phyloP scores from a whole-genome alignment of 805 yeast species.

The Candida maesae region DNA sequence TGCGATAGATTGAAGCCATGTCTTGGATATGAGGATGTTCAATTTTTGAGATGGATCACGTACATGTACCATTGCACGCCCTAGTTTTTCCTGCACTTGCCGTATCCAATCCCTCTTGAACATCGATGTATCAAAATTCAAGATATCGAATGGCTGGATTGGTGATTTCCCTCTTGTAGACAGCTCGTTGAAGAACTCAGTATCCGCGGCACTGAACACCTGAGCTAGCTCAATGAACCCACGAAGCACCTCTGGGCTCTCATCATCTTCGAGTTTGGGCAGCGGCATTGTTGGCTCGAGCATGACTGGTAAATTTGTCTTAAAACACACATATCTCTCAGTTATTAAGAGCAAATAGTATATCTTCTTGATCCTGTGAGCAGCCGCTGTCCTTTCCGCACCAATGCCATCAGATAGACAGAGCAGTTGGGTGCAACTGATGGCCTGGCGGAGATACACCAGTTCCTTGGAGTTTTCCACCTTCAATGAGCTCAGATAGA shows the following conservation, averaged over 20 bases:
- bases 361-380: slow-evolving; percentile 22
- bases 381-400: slow-evolving; percentile 11
- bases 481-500: slow-evolving; percentile 15
- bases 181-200: slow-evolving; percentile 18
- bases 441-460: slow-evolving; percentile 21
- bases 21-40: slow-evolving; percentile 19
- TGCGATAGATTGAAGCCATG: slow-evolving; percentile 26
- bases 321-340: slow-evolving; percentile 22
- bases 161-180: slow-evolving; percentile 1
- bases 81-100: slow-evolving; percentile 17
- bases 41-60: slow-evolving; percentile 17
- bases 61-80: slow-evolving; percentile 4
- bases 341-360: slow-evolving; percentile 23
- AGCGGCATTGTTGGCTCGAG: slow-evolving; percentile 21
- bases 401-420: slow-evolving; percentile 16
- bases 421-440: slow-evolving; percentile 21
- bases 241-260: slow-evolving; percentile 20
- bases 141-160: neutral
- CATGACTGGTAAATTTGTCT: slow-evolving; percentile 19
- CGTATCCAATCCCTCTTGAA: slow-evolving; percentile 19
- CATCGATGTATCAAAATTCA: slow-evolving; percentile 9
- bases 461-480: slow-evolving; percentile 11
- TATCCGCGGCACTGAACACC: slow-evolving; percentile 23
- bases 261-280: slow-evolving; percentile 23
- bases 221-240: slow-evolving; percentile 24